Percentiles rank a stretch among this genome's conserved stretches.
Evolutionary conservation across 1,284 basidiomycete genomes (phyloP).

Genomic region (Leccinum huronense): DNA sequence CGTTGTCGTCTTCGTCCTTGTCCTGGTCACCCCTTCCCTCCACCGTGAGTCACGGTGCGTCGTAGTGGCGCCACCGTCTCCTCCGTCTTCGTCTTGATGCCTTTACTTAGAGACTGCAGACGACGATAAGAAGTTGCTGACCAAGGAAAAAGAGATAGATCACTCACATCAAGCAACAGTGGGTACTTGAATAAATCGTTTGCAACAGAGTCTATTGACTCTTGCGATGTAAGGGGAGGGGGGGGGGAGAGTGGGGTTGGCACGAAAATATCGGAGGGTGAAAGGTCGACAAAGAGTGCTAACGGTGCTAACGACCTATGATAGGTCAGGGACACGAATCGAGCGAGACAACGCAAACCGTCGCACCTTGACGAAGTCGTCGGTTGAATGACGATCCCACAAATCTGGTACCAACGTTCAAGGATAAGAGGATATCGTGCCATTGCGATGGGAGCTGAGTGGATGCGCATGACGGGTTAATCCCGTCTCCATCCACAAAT

Average conservation of each 20-base stretch:
- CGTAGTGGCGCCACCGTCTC: too few relatives aligned
- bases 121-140: background rate
- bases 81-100: too few relatives aligned
- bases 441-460: constrained; percentile 8
- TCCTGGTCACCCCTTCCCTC: too few relatives aligned
- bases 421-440: constrained; percentile 8
- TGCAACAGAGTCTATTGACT: too few relatives aligned
- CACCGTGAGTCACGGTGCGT: too few relatives aligned
- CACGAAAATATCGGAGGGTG: constrained; percentile 77
- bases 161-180: constrained; percentile 78
- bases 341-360: constrained; percentile 6
- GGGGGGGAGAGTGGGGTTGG: constrained; percentile 57
- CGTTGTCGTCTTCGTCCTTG: too few relatives aligned
- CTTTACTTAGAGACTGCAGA: constrained; percentile 71
- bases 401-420: constrained; percentile 86
- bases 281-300: constrained; percentile 79
- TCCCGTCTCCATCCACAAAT: background rate
- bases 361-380: constrained; percentile 90
- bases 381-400: constrained; percentile 87
- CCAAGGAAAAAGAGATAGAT: constrained; percentile 36
- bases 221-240: constrained; percentile 50
- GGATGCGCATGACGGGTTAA: background rate
- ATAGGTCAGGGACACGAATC: constrained; percentile 2
- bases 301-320: constrained; percentile 86
- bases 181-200: constrained; percentile 73